Evolutionary conservation across 345 rosid genomes (phyloP).

Genomic region (Populus pruinosa): DNA sequence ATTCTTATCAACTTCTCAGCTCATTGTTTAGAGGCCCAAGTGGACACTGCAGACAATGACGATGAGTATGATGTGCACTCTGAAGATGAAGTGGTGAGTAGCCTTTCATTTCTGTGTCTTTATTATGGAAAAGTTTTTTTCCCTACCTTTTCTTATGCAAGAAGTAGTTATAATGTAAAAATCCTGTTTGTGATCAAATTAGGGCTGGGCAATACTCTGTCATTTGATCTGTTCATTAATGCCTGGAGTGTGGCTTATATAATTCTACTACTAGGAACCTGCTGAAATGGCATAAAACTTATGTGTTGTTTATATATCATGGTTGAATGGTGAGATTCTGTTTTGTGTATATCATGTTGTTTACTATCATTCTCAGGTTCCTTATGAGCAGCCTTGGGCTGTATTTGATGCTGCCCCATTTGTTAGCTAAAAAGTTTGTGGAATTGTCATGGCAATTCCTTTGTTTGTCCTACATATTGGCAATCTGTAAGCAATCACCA

Average conservation of each 20-base stretch:
- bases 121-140: not conserved
- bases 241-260: not conserved
- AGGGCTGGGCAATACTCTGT: not conserved
- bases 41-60: slow-evolving; percentile 50
- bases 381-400: not conserved
- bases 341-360: not conserved
- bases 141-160: not conserved
- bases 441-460: not conserved
- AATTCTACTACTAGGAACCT: not conserved
- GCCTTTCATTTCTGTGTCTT: slow-evolving; percentile 14
- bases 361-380: not conserved
- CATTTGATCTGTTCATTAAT: not conserved
- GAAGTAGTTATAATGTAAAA: not conserved
- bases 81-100: slow-evolving; percentile 73
- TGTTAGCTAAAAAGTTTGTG: not conserved
- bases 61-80: slow-evolving; percentile 62
- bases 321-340: not conserved
- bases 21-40: slow-evolving; percentile 35
- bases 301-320: not conserved
- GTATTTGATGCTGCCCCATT: not conserved
- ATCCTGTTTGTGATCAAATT: not conserved
- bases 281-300: not conserved
- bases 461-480: not conserved
- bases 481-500: not conserved
- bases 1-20: not conserved